Conservation (phyloP, 2,329 filamentous ascomycete species). For the Aspergillus candidus region DNA sequence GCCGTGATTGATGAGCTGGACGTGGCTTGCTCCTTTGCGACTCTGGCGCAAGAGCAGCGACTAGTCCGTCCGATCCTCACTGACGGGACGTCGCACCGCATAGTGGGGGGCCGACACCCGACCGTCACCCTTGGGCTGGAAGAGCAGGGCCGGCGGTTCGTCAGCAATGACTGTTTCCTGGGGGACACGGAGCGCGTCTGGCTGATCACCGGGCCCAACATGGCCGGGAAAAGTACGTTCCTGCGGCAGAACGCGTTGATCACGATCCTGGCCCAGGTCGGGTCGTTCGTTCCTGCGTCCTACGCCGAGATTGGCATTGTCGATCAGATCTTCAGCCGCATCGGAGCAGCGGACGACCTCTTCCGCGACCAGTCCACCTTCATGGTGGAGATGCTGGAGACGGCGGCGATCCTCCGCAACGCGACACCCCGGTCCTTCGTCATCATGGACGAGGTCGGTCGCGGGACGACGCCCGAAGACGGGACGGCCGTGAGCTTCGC, state of each 20-base stretch:
- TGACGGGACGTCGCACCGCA: constrained; percentile 59
- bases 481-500: constrained; percentile 86
- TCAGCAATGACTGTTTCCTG: constrained; percentile 78
- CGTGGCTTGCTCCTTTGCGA: constrained; percentile 78
- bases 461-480: constrained; percentile 89
- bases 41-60: constrained; percentile 65
- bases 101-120: constrained; percentile 82
- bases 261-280: constrained; percentile 85
- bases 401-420: constrained; percentile 77
- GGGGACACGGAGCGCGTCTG: constrained; percentile 67
- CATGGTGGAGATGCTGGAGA: constrained; percentile 99
- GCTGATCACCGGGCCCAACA: constrained; percentile 80
- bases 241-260: constrained; percentile 93
- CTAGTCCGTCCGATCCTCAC: constrained; percentile 70
- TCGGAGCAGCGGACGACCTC: constrained; percentile 92
- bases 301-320: constrained; percentile 83
- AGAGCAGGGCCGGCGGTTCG: constrained; percentile 73
- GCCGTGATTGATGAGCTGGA: constrained; percentile 91
- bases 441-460: constrained; percentile 97
- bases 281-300: constrained; percentile 84
- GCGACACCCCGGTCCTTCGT: constrained; percentile 83
- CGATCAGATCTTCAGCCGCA: constrained; percentile 91
- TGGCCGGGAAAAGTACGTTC: constrained; percentile 96
- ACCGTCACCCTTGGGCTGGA: constrained; percentile 81
- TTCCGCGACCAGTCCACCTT: constrained; percentile 94